Evolutionary conservation across 2,329 filamentous ascomycete species (phyloP), one percentile per base, ranked within the genome.

Genomic region (Aspergillus piperis): DNA sequence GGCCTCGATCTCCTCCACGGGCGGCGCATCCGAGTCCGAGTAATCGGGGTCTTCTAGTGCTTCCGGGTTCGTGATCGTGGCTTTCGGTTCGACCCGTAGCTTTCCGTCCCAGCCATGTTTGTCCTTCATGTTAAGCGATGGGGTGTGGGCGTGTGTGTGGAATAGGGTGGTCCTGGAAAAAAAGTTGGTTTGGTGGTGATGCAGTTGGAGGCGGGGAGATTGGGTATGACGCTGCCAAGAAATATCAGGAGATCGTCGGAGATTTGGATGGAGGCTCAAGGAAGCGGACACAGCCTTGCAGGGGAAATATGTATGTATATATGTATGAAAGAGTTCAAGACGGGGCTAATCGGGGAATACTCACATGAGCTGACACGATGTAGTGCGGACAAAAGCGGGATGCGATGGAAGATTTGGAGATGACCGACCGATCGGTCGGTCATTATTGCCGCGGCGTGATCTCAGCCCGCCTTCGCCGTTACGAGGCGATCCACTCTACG

Each of bases 1-100:
- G 6, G 92, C 90, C 25, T 85, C 83, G 60, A 96, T 92, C 71
- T 89, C 82, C 60, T 96, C 90, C 53, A 89, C 88, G 0, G 86
- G 86, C 63, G 90, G 78, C 19, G 82, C 83, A 64, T 86, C 83
- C 19, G 85, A 86, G 66, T 91, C 92, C 15, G 91, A 95, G 72
- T 94, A 92, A 56, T 96, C 92, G 0, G 90, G 87, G 70, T 97
- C 92, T 47, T 90, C 90, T 54, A 96, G 77, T 8, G 90, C 91
- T 71, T 95, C 91, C 2, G 91, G 90, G 70, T 96, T 96, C 23
- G 84, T 81, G 50, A 96, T 80, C 32, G 86, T 80, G 2, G 87
- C 83, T 71, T 85, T 88, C 69, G 88, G 87, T 63, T 90, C 87
- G 54, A 96, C 78, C 44, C 78, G 69, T 60, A 80, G 64, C 65